These are phyloP conservation scores for Gossypium rotundifolium DNA, from an alignment of 345 rosid species.

Conservation along the genomic window DNA sequence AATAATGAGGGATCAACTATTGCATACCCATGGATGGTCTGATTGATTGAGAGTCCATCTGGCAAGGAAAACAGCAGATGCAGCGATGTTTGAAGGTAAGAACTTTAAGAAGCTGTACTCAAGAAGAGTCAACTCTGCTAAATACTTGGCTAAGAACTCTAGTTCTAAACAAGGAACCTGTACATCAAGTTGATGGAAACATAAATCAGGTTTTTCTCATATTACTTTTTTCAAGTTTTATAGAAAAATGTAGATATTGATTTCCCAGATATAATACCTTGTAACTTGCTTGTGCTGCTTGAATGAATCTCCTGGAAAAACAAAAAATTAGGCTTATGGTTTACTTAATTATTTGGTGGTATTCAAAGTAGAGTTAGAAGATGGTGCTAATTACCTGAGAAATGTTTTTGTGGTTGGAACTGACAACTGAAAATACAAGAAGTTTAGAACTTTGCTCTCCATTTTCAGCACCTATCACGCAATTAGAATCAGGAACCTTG, in stretches of 20 bases:
- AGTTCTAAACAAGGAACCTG: constrained; percentile 61
- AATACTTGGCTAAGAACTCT: constrained; percentile 77
- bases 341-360: neutral
- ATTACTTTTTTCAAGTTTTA: neutral
- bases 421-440: constrained; percentile 61
- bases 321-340: constrained; percentile 2
- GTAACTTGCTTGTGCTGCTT: constrained; percentile 69
- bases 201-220: neutral
- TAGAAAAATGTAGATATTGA: neutral
- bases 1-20: neutral
- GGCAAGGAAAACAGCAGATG: constrained; percentile 88
- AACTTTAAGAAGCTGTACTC: constrained; percentile 70
- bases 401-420: constrained; percentile 83
- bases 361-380: neutral
- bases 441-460: constrained; percentile 71
- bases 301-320: constrained; percentile 72
- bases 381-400: constrained; percentile 53
- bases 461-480: constrained; percentile 72
- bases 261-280: constrained; percentile 37
- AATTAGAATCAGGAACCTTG: constrained; percentile 23
- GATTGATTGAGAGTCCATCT: constrained; percentile 79
- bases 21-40: constrained; percentile 88
- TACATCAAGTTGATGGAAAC: constrained; percentile 1
- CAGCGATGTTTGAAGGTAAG: constrained; percentile 76
- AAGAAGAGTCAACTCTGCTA: constrained; percentile 76